Base-by-base conservation (phyloP, 2,329 filamentous ascomycete genomes). In the Penicillium expansum region DNA sequence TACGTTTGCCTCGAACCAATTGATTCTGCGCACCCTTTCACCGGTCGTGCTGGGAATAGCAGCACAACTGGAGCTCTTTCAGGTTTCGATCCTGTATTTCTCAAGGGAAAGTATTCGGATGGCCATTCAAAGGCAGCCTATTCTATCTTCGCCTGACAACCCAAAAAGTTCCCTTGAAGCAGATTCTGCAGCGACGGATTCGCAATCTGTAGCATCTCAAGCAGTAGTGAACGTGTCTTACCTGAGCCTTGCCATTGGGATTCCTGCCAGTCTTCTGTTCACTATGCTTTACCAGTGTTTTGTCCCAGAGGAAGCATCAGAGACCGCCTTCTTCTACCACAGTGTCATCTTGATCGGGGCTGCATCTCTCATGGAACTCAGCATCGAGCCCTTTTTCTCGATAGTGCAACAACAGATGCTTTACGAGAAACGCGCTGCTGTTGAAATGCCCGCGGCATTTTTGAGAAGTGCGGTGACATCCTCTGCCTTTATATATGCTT, bases 81-180 rank as follows among this genome's bases (percentile, higher is more conserved):
- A 93, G 58, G 88, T 96, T 43, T 91, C 92, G 0, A 87, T 95
- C n/a, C 82, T 99, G 0, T 97, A 96, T 74, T 97, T 99, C 69
- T 89, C 94, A 0, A 84, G 94, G 38, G 94, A 99, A 76, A 93
- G 89, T 67, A 78, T 97, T 48, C 88, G 94, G 16, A 88, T 96
- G n/a, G 92, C 93, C 27, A 85, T 96, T 35, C 93, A 97, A 75
- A 83, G 94, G 50, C 89, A 92, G 64, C 77, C 79, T 14, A 64
- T 74, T n/a, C 70, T 74, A n/a, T 62, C 14, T 53, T 48, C 51
- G 62, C 62, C 39, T 55, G 32, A 39, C 61, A 65, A n/a, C 64
- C 63, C 56, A 47, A 45, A 48, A 9, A 52, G 30, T 48, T 43
- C 44, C 24, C 9, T 50, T 39, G 8, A 33, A 49, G 52, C 63